phyloP scores from a whole-genome alignment of 805 yeast genomes.

The Metschnikowia drakensbergensis region DNA sequence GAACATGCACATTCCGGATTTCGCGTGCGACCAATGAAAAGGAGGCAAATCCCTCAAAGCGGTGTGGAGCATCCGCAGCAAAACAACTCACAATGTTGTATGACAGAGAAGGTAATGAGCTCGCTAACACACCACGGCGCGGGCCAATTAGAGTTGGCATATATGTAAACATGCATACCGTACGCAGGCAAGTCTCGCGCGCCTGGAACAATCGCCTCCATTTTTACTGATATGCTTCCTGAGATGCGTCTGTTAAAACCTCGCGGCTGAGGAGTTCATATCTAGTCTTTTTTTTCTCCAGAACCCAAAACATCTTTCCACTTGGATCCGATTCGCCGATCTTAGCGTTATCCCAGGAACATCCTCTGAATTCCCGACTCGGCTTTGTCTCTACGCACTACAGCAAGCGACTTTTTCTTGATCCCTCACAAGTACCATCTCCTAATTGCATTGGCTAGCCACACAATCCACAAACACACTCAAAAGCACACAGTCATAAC shows the following conservation, averaged over 20 bases:
- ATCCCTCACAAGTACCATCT: background rate
- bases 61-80: background rate
- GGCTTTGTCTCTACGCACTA: slow-evolving; percentile 1
- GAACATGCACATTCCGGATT: no score
- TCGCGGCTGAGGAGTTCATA: slow-evolving; percentile 3
- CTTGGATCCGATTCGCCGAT: background rate
- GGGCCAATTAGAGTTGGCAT: background rate
- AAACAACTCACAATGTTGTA: background rate
- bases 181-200: background rate
- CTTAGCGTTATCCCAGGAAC: background rate
- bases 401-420: background rate
- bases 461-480: slow-evolving; percentile 1
- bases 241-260: slow-evolving; percentile 3
- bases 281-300: background rate
- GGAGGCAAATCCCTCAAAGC: no score
- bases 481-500: background rate
- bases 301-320: background rate
- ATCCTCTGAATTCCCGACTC: background rate
- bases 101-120: background rate
- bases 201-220: slow-evolving; percentile 2
- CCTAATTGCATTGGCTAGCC: background rate
- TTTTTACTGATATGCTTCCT: slow-evolving; percentile 1
- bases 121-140: background rate
- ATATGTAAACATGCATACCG: background rate
- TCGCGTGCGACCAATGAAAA: no score